These are phyloP conservation scores for Posidonia oceanica DNA, from an alignment of 116 monocot species.

Conservation along the genomic window DNA sequence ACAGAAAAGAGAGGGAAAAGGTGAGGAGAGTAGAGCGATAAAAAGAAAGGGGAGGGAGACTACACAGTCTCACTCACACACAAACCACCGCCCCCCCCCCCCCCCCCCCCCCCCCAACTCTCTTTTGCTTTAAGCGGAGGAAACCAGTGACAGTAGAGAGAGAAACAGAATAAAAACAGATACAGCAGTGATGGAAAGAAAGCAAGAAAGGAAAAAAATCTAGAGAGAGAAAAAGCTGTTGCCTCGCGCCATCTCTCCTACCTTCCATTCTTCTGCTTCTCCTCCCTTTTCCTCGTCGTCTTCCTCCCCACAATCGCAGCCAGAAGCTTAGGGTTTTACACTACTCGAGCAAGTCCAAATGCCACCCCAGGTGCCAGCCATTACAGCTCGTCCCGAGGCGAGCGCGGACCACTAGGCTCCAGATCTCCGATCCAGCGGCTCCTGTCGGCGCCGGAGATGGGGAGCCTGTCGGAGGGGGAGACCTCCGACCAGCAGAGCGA, in stretches of 20 bases:
- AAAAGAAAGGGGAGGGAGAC: too few relatives aligned
- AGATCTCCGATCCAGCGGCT: too few relatives aligned
- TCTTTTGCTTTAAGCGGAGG: too few relatives aligned
- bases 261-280: background rate
- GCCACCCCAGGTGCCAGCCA: background rate
- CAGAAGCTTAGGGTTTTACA: background rate
- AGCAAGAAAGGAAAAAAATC: too few relatives aligned
- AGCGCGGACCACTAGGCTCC: too few relatives aligned
- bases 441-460: background rate
- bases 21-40: background rate
- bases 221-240: background rate
- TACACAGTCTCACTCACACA: too few relatives aligned
- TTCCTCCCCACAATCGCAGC: background rate
- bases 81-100: too few relatives aligned
- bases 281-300: background rate
- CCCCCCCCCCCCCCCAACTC: too few relatives aligned
- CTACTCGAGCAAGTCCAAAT: background rate
- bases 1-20: background rate
- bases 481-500: constrained; percentile 22
- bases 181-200: too few relatives aligned
- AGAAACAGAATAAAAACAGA: background rate
- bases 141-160: background rate
- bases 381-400: too few relatives aligned
- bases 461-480: constrained; percentile 8
- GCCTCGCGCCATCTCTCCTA: background rate